Evolutionary conservation across 129 eudicot species (phyloP).

Genomic region (Helianthus annuus): DNA sequence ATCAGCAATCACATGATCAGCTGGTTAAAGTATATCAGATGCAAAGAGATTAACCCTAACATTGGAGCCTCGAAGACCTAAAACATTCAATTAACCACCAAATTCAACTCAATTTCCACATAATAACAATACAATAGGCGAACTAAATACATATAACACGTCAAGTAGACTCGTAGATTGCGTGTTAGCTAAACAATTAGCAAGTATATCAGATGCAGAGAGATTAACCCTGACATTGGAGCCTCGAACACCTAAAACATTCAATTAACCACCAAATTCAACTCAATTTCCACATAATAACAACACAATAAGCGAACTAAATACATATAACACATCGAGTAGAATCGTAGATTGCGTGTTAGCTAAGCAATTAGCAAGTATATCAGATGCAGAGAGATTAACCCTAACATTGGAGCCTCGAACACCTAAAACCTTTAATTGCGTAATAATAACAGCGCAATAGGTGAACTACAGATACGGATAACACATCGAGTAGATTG

Average conservation of each 20-base stretch:
- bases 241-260: conserved; percentile 62
- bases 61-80: conserved; percentile 68
- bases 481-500: not conserved
- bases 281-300: not conserved
- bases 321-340: conserved; percentile 10
- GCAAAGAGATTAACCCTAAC: conserved; percentile 65
- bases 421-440: conserved; percentile 44
- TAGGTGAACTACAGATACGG: no score
- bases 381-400: conserved; percentile 64
- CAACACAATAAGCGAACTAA: conserved; percentile 2
- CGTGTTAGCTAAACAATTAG: no score
- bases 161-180: no score
- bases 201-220: conserved; percentile 62
- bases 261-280: conserved; percentile 12
- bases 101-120: not conserved
- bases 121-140: no score
- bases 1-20: conserved; percentile 46
- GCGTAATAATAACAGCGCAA: no score
- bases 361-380: conserved; percentile 11
- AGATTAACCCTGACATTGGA: conserved; percentile 57
- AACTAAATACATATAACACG: no score
- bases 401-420: conserved; percentile 60
- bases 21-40: conserved; percentile 58
- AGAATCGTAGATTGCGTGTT: conserved; percentile 19
- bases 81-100: conserved; percentile 22